Conservation (phyloP, 345 rosid species). For the Eucalyptus pauciflora region DNA sequence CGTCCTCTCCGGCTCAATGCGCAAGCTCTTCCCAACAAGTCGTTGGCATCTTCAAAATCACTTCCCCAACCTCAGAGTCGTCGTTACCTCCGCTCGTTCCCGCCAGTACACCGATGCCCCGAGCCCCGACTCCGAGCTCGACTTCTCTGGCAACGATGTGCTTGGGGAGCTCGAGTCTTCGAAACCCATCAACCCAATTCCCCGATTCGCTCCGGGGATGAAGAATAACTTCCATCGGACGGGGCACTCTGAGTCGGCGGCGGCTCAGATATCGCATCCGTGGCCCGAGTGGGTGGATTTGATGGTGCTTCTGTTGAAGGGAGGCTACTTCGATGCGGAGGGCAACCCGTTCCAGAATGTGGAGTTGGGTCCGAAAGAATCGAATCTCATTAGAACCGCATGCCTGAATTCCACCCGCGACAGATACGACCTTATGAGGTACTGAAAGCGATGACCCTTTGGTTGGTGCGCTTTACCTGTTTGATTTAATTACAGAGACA, state of each 20-base stretch:
- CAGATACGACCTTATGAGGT: constrained; percentile 56
- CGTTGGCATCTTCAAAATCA: not conserved
- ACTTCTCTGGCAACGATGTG: not conserved
- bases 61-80: not conserved
- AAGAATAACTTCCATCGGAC: not conserved
- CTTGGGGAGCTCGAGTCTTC: constrained; percentile 11
- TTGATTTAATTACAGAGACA: too few relatives aligned
- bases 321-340: constrained; percentile 42
- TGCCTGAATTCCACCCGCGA: constrained; percentile 78
- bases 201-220: not conserved
- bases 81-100: constrained; percentile 4
- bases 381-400: constrained; percentile 57
- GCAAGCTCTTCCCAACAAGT: constrained; percentile 8
- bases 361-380: constrained; percentile 36
- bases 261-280: constrained; percentile 38
- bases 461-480: too few relatives aligned
- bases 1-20: not conserved
- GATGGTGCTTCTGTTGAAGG: constrained; percentile 44
- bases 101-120: constrained; percentile 11
- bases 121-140: not conserved
- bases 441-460: not conserved
- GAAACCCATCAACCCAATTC: not conserved
- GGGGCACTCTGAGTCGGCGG: not conserved
- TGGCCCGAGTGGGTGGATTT: constrained; percentile 86
- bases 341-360: constrained; percentile 22